phyloP scores from a whole-genome alignment of 352 stramenopile genomes.

The Aphanomyces astaci region DNA sequence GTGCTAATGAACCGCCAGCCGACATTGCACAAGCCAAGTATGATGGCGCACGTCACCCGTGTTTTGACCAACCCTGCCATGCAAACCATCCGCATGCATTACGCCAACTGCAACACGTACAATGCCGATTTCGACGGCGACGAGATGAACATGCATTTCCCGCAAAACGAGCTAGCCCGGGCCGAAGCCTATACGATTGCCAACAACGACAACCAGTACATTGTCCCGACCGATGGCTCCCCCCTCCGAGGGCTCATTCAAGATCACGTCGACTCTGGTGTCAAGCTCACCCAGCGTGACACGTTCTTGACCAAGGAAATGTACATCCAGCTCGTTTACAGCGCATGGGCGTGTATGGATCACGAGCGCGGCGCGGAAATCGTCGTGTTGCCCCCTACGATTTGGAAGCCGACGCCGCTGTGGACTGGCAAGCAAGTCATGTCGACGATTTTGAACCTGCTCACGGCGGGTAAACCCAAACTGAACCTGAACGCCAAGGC shows the following conservation, averaged over 20 bases:
- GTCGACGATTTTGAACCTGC: constrained; percentile 93
- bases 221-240: constrained; percentile 96
- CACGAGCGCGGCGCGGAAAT: constrained; percentile 90
- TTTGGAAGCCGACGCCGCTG: constrained; percentile 93
- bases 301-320: constrained; percentile 98
- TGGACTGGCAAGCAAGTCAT: constrained; percentile 99
- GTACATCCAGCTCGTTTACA: constrained; percentile 98
- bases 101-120: constrained; percentile 99
- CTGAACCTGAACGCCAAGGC: constrained; percentile 92
- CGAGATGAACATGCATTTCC: constrained; percentile 99
- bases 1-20: constrained; percentile 99
- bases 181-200: constrained; percentile 97
- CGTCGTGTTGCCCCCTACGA: constrained; percentile 92
- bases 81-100: constrained; percentile 99
- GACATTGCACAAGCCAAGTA: constrained; percentile 99
- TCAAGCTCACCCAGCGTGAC: constrained; percentile 97
- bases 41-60: constrained; percentile 98
- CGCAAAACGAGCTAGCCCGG: constrained; percentile 96
- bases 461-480: constrained; percentile 84
- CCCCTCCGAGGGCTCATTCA: constrained; percentile 98
- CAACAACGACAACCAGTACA: constrained; percentile 96
- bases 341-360: constrained; percentile 92
- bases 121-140: constrained; percentile 99
- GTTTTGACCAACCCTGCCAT: constrained; percentile 95
- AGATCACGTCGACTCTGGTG: constrained; percentile 97